A percentile compares a stretch with the other conserved stretches of the same genome.
Evolutionary conservation across 2,329 filamentous ascomycete species (phyloP).

Genomic region (Dothidotthia symphoricarpi): DNA sequence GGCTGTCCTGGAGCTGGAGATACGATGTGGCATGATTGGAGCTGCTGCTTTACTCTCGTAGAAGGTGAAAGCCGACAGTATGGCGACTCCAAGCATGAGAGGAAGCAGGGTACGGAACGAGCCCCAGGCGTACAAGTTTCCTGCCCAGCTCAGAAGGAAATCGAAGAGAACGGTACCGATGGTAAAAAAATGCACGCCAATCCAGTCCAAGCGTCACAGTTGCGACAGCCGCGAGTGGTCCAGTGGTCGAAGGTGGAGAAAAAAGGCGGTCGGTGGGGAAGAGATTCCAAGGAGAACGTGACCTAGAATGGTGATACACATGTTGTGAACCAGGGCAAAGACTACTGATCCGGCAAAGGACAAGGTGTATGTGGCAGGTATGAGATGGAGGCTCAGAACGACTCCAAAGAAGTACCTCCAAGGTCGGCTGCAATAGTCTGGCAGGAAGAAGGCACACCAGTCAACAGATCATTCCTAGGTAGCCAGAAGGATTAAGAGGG

Average conservation of each 20-base stretch:
- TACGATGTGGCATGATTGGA: slow-evolving; percentile 47
- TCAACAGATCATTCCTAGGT: too few species aligned
- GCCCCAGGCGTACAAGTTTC: slow-evolving; percentile 52
- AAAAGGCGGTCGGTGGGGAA: slow-evolving; percentile 48
- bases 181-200: slow-evolving; percentile 47
- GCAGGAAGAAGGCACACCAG: too few species aligned
- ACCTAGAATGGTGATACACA: slow-evolving; percentile 52
- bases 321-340: slow-evolving; percentile 47
- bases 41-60: slow-evolving; percentile 55
- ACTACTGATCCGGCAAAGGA: slow-evolving; percentile 51
- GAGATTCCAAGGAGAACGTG: slow-evolving; percentile 47
- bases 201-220: slow-evolving; percentile 51
- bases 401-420: slow-evolving; percentile 2
- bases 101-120: slow-evolving; percentile 62
- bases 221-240: slow-evolving; percentile 43
- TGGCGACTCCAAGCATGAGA: slow-evolving; percentile 53
- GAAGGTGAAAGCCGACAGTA: slow-evolving; percentile 51
- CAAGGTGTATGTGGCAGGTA: slow-evolving; percentile 27
- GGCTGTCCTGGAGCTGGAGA: too few species aligned
- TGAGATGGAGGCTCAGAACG: slow-evolving; percentile 62
- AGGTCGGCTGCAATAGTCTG: too few species aligned
- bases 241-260: slow-evolving; percentile 52
- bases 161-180: slow-evolving; percentile 48
- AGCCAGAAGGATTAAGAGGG: background rate
- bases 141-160: slow-evolving; percentile 52